A percentile compares a stretch with the other conserved stretches of the same genome.
Evolutionary conservation across 164 flowering plant species (phyloP).

Genomic region (Magnolia changhungtana): DNA sequence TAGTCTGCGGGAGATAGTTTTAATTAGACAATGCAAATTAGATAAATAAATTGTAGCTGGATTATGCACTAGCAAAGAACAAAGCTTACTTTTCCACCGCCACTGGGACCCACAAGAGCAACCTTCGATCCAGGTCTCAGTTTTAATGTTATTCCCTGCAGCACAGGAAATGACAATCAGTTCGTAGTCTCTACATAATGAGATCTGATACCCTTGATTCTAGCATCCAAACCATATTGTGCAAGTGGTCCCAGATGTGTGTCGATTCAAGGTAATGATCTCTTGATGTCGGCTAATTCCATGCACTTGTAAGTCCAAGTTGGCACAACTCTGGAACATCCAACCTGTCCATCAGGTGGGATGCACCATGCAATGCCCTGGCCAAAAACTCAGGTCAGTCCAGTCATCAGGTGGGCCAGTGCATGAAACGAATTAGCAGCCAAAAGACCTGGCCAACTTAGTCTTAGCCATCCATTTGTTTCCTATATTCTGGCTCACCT

Average conservation of each 20-base stretch:
- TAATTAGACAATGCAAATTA: background rate
- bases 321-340: no score
- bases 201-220: background rate
- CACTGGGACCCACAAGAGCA: slow-evolving; percentile 99
- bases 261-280: background rate
- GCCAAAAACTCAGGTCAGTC: no score
- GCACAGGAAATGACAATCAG: background rate
- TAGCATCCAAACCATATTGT: background rate
- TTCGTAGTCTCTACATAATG: background rate
- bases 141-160: slow-evolving; percentile 77
- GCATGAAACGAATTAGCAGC: no score
- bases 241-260: background rate
- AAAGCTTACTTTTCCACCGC: slow-evolving; percentile 85
- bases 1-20: slow-evolving; percentile 57
- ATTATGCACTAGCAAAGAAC: background rate
- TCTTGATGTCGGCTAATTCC: background rate
- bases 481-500: no score
- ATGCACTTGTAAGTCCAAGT: background rate
- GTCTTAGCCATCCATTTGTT: no score
- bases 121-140: slow-evolving; percentile 83
- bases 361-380: no score
- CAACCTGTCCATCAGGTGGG: no score
- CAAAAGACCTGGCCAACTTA: no score
- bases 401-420: no score
- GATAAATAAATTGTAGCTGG: background rate